Percentiles rank a stretch among this genome's conserved stretches.
These are phyloP conservation scores for Boletus rufocinnamomeus DNA, from an alignment of 768 basidiomycete species.

Conservation along the genomic window DNA sequence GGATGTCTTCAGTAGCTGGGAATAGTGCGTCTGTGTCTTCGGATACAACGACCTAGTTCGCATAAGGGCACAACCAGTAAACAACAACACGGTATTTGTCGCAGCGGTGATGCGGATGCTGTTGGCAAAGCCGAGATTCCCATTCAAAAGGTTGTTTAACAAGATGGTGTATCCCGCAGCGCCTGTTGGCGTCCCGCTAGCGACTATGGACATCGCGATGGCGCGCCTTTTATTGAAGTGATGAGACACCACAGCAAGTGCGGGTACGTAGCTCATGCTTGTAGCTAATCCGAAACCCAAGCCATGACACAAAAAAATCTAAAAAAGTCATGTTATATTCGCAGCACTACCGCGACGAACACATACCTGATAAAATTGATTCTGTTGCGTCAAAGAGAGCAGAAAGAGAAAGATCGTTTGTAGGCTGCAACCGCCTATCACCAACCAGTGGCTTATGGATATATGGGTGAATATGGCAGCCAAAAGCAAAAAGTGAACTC, in stretches of 20 bases:
- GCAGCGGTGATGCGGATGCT: constrained; percentile 49
- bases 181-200: constrained; percentile 38
- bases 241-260: constrained; percentile 46
- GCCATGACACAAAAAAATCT: constrained; percentile 40
- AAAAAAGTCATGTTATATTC: constrained; percentile 31
- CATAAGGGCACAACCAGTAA: constrained; percentile 37
- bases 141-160: constrained; percentile 31
- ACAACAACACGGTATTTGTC: constrained; percentile 39
- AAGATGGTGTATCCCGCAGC: constrained; percentile 25
- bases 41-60: constrained; percentile 41
- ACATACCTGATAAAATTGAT: constrained; percentile 40
- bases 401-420: constrained; percentile 45
- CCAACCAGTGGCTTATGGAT: constrained; percentile 40
- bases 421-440: constrained; percentile 46
- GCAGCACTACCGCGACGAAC: constrained; percentile 16
- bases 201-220: constrained; percentile 44
- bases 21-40: constrained; percentile 14
- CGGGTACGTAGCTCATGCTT: constrained; percentile 41
- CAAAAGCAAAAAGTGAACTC: constrained; percentile 7
- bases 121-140: constrained; percentile 38
- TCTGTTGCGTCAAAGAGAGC: constrained; percentile 42
- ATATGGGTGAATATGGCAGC: background rate
- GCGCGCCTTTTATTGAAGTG: constrained; percentile 44
- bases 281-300: constrained; percentile 42
- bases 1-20: constrained; percentile 21